Evolutionary conservation across 1,284 basidiomycete genomes (phyloP).

Genomic region (Cutaneotrichosporon mucoides): DNA sequence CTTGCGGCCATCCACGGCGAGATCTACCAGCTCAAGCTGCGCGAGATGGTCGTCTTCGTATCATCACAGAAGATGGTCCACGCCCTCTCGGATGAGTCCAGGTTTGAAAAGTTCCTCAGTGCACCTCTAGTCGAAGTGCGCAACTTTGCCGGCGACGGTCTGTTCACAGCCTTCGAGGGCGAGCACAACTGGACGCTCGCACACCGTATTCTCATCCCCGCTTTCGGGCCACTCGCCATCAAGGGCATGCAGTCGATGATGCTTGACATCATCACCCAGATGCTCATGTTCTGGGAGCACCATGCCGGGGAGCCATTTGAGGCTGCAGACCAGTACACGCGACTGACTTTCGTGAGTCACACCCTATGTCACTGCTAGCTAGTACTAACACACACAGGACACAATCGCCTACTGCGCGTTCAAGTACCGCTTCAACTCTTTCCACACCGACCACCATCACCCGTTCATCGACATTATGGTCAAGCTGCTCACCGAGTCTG

Average conservation of each 20-base stretch:
- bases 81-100: conserved; percentile 54
- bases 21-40: conserved; percentile 15
- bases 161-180: conserved; percentile 47
- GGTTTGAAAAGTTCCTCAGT: conserved; percentile 52
- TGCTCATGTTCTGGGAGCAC: conserved; percentile 39
- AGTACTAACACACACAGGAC: conserved; percentile 8
- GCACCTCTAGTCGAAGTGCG: conserved; percentile 50
- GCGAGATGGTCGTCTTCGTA: conserved; percentile 35
- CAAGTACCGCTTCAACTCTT: conserved; percentile 49
- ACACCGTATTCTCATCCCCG: conserved; percentile 58
- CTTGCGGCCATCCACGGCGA: conserved; percentile 16
- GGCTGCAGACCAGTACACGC: conserved; percentile 18
- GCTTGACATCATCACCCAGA: conserved; percentile 55
- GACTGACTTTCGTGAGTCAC: conserved; percentile 16
- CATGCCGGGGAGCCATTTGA: conserved; percentile 23
- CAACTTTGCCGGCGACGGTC: conserved; percentile 51
- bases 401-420: conserved; percentile 42
- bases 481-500: conserved; percentile 15
- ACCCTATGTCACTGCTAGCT: neutral
- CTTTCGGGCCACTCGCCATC: conserved; percentile 54
- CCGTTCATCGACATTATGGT: conserved; percentile 48
- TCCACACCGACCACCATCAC: conserved; percentile 45
- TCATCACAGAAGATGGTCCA: conserved; percentile 51
- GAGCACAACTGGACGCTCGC: conserved; percentile 53
- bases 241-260: conserved; percentile 54